phyloP scores from a whole-genome alignment of 192 early-diverging fungal genomes.

The Podila minutissima region DNA sequence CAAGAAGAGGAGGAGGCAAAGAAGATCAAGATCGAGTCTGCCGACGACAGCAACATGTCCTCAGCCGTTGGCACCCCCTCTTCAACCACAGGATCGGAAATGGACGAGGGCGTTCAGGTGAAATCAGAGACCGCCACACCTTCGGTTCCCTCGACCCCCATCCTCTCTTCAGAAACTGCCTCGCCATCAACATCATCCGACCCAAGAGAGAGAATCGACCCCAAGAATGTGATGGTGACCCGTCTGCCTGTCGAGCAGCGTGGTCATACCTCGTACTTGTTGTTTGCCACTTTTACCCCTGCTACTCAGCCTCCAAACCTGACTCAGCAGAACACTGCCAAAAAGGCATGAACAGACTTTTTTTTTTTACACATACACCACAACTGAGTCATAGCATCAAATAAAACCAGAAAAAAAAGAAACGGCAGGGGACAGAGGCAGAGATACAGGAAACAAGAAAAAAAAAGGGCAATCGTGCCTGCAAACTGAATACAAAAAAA shows the following conservation, averaged over 20 bases:
- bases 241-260: slow-evolving; percentile 68
- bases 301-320: slow-evolving; percentile 19
- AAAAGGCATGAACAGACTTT: background rate
- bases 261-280: slow-evolving; percentile 96
- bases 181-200: slow-evolving; percentile 9
- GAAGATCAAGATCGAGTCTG: slow-evolving; percentile 22
- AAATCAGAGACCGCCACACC: background rate
- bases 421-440: too few relatives aligned
- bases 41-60: slow-evolving; percentile 6
- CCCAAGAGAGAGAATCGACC: slow-evolving; percentile 45
- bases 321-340: slow-evolving; percentile 13
- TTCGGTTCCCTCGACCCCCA: background rate
- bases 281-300: slow-evolving; percentile 89
- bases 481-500: too few relatives aligned
- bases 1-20: slow-evolving; percentile 19
- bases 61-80: background rate
- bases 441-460: too few relatives aligned
- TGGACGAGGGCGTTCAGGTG: background rate
- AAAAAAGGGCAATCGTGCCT: too few relatives aligned
- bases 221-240: slow-evolving; percentile 64
- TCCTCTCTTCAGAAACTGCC: slow-evolving; percentile 14
- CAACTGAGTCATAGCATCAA: too few relatives aligned
- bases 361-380: too few relatives aligned
- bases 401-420: too few relatives aligned
- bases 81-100: slow-evolving; percentile 1